Conservation (phyloP, 2,329 filamentous ascomycete genomes). For the Didymosphaeria variabile region DNA sequence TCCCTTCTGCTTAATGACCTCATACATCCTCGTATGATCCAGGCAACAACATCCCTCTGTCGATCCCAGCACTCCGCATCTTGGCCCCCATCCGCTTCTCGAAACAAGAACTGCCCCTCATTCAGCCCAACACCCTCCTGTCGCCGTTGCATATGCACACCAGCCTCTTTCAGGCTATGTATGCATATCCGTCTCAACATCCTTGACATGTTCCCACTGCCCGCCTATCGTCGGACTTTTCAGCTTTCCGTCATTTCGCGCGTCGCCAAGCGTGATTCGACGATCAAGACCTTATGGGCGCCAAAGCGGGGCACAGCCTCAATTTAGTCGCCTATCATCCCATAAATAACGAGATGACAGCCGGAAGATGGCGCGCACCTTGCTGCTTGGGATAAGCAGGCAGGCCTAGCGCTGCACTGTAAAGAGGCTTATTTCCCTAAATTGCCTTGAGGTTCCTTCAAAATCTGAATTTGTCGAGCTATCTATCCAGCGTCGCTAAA, state of each 20-base stretch:
- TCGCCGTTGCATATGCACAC: neutral
- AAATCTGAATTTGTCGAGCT: no score
- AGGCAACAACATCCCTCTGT: neutral
- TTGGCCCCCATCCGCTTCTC: neutral
- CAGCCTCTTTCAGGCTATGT: neutral
- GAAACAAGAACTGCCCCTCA: neutral
- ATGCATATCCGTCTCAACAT: neutral
- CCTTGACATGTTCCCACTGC: neutral
- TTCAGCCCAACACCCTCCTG: neutral
- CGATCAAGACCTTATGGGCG: neutral
- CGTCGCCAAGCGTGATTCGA: constrained; percentile 5
- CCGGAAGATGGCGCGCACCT: neutral
- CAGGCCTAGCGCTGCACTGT: neutral
- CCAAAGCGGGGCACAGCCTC: constrained; percentile 4
- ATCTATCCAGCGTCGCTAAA: no score
- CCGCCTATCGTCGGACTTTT: neutral
- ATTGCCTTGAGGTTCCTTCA: no score
- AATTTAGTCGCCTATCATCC: neutral
- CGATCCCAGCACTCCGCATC: neutral
- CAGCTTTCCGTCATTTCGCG: neutral
- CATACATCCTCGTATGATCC: neutral
- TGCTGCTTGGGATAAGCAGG: neutral
- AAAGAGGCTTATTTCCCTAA: neutral
- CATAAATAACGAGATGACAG: constrained; percentile 1
- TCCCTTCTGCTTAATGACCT: neutral